These are phyloP conservation scores for Acrocalymma vagum DNA, from an alignment of 2,329 filamentous ascomycete genomes.

Conservation along the genomic window DNA sequence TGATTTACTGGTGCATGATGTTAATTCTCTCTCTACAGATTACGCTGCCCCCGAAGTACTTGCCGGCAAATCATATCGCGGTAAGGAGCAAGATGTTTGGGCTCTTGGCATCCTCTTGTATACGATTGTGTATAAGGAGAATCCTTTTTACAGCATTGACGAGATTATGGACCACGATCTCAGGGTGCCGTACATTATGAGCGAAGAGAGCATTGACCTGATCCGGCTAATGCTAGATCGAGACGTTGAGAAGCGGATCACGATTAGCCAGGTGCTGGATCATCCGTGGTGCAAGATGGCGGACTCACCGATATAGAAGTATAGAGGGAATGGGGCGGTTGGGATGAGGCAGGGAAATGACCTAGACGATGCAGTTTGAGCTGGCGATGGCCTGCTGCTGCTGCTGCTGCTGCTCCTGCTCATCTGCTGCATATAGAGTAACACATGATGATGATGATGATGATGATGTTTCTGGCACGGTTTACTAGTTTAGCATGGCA, in stretches of 20 bases:
- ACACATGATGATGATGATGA: too few relatives aligned
- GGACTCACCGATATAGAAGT: background rate
- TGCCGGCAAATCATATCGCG: conserved; percentile 88
- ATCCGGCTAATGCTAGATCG: conserved; percentile 92
- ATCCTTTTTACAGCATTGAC: conserved; percentile 98
- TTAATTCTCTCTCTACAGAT: conserved; percentile 63
- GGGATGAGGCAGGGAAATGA: too few relatives aligned
- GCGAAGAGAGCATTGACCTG: conserved; percentile 91
- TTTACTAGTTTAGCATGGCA: too few relatives aligned
- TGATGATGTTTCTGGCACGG: too few relatives aligned
- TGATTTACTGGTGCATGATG: too few relatives aligned
- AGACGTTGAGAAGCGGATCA: conserved; percentile 81
- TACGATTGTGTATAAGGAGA: conserved; percentile 99
- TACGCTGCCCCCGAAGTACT: conserved; percentile 99
- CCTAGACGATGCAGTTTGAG: too few relatives aligned
- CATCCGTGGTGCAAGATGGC: conserved; percentile 77
- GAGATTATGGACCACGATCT: conserved; percentile 99
- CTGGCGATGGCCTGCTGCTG: too few relatives aligned
- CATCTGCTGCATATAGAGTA: too few relatives aligned
- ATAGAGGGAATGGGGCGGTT: background rate
- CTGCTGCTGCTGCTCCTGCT: too few relatives aligned
- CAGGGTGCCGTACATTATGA: conserved; percentile 86
- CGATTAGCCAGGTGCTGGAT: conserved; percentile 86
- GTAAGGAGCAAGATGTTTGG: conserved; percentile 98
- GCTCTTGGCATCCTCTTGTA: conserved; percentile 95